A percentile compares a stretch with the other conserved stretches of the same genome.
These are phyloP conservation scores for Chlorella sp. DNA, from an alignment of 139 green algal species.

Conservation along the genomic window DNA sequence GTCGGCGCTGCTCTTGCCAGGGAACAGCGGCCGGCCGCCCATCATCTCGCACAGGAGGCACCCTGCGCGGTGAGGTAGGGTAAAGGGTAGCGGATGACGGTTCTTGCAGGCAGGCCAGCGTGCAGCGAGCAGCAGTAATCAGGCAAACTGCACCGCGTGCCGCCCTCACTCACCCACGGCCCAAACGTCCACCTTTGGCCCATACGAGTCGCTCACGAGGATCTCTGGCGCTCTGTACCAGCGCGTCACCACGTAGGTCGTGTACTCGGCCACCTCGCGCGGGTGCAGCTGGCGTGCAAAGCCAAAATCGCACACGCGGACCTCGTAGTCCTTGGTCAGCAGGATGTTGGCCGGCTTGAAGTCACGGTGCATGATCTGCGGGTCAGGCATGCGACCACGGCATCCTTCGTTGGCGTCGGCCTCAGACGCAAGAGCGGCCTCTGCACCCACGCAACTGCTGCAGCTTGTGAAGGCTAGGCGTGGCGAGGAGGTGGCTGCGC, in stretches of 20 bases:
- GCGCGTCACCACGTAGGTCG: conserved; percentile 65
- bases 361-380: conserved; percentile 49
- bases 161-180: conserved; percentile 30
- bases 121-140: too few species aligned
- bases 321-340: conserved; percentile 27
- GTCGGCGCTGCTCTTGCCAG: conserved; percentile 47
- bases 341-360: conserved; percentile 86
- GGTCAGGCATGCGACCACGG: too few species aligned
- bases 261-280: conserved; percentile 21
- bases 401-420: too few species aligned
- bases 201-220: conserved; percentile 66
- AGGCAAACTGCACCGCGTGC: neutral
- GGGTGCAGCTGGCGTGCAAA: conserved; percentile 51
- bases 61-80: too few species aligned
- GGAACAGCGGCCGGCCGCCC: conserved; percentile 64
- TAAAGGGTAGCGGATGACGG: too few species aligned
- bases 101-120: too few species aligned
- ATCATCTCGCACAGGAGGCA: conserved; percentile 47
- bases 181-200: conserved; percentile 58
- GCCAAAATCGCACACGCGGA: conserved; percentile 87
- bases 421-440: too few species aligned
- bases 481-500: neutral
- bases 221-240: conserved; percentile 68
- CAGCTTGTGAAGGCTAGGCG: too few species aligned
- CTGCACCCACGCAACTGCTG: too few species aligned